Evolutionary conservation across 345 rosid genomes (phyloP), one percentile per base, ranked within the genome.

Genomic region (Murraya paniculata): DNA sequence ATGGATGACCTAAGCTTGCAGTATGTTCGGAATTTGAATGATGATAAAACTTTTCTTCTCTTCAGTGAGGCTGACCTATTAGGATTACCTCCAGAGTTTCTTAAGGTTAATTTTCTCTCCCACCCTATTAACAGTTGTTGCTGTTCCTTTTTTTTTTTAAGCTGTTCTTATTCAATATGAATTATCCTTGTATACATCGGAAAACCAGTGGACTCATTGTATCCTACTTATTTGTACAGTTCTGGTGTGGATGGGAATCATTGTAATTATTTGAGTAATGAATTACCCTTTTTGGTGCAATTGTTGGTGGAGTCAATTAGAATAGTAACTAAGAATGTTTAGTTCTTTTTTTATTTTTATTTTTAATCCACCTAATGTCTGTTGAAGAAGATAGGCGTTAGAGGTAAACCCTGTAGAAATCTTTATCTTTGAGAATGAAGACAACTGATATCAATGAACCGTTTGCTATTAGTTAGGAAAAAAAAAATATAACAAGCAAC

Each of bases 11-110:
- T 95, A 73, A 87, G 94, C 85, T 79, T 81, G 81, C 93, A 73
- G 41, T 95, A 93, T 72, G 79, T 95, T 76, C 91, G 61, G 75
- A 93, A 93, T 79, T 82, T 95, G 80, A 92, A 86, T 82, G 93
- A 91, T 75, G 96, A 93, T 85, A 80, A 67, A 82, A 74, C 93
- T 78, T 88, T 62, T 83, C 91, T 93, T 79, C 86, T 88, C 72
- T 90, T 95, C 57, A 75, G 84, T 65, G 93, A 90, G 87, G 66
- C 83, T 68, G 98, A 93, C 81, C 93, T 95, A 73, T 83, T 72
- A 78, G 99, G 98, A 82, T 73, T 93, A 78, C 97, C 97, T 73
- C 55, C 86, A 41, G 91, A 93, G 84, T 88, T 89, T 77, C 88
- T 93, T 80, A 86, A 91, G 98, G 99, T 92, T 73, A 62, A 62